Base-by-base conservation (phyloP, 2,329 filamentous ascomycete species). In the Cadophora sp. region DNA sequence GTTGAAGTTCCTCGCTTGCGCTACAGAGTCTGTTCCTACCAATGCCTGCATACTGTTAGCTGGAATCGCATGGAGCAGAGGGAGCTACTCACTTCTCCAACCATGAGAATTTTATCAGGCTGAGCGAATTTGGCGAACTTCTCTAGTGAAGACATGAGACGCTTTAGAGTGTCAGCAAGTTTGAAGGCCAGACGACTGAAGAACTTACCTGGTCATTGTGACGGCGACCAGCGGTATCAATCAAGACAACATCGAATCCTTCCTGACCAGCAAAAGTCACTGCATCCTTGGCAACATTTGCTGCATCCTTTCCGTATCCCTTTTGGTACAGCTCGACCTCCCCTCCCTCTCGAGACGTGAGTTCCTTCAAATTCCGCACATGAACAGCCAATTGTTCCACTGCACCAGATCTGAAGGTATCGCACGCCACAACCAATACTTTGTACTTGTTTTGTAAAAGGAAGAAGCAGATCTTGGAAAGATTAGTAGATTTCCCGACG, bases 21-120 rank as follows among this genome's bases (percentile, higher is more conserved):
- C 93, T 24, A 99, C 96, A 4, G 91, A 94, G 80, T 99, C 96
- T 4, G 93, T 97, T 66, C 96, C 96, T 0, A 99, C 96, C 30
- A 99, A 87, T 9, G 96, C 96, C 85, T 87, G 69, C 20, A 62
- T 11, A 13, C 51, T 13, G 66, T 72, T 67, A 71, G 69, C 47
- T 13, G 56, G n/a, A 43, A 53, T 33, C 24, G 43, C n/a, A 1
- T 43, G 22, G 22, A 24, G 3, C 48, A 53, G 59, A 14, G 16
- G 16, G 48, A 24, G 36, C 36, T 20, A 59, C 71, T 60, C 71
- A 74, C 73, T 63, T 76, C 79, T 91, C 91, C 70, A 88, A 99
- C 96, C 94, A 99, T 98, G 78, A 99, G 88, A 71, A 99, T 97
- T 84, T 99, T 98, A 80, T 99, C 95, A 0, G 96, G 96, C 71